Base-by-base conservation (phyloP, 2,329 filamentous ascomycete species). In the Fusarium incarnatum region DNA sequence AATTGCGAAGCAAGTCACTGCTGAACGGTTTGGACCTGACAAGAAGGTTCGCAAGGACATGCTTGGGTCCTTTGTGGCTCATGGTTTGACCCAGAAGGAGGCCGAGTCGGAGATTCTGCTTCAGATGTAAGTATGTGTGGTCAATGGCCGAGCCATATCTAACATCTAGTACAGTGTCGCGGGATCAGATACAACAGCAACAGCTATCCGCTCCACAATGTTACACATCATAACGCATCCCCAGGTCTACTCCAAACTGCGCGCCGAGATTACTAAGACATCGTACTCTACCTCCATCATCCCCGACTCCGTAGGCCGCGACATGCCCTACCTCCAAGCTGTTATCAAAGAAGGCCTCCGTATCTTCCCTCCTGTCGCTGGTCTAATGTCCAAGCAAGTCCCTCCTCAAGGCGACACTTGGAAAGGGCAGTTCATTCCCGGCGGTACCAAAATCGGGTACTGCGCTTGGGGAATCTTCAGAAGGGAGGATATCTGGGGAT, bases 111-210 rank as follows among this genome's bases (percentile, higher is more conserved):
- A 79, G 44, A 74, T 77, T 11, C 4, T 75, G 2, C 56, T 75
- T 0, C 72, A 75, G 5, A 74, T 74, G 68, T 73, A 46, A 67
- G 65, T 61, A 1, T 3, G 0, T 4, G 1, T 6, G 1, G 0
- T 28, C 5, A 3, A 3, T 10, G 8, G 1, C 15, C 11, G 2
- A 18, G 8, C 4, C 11, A 30, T 7, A 0, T 4, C 52, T 60
- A 37, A 66, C n/a, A 1, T 0, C 5, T 1, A 1, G 46, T 3
- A 54, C 47, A 82, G 82, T 42, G 79, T 87, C 8, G 87, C 87
- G 7, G 88, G 87, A 6, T 86, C 86, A 1, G 87, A 89, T 64
- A 88, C 86, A 5, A 87, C 86, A 0, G 86, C 88, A 1, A 86
- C 85, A 1, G 83, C 83, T 3, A 82, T 90, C 12, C 83, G 87